Conservation (phyloP, 257 asterid genomes). For the Nicotiana sylvestris region DNA sequence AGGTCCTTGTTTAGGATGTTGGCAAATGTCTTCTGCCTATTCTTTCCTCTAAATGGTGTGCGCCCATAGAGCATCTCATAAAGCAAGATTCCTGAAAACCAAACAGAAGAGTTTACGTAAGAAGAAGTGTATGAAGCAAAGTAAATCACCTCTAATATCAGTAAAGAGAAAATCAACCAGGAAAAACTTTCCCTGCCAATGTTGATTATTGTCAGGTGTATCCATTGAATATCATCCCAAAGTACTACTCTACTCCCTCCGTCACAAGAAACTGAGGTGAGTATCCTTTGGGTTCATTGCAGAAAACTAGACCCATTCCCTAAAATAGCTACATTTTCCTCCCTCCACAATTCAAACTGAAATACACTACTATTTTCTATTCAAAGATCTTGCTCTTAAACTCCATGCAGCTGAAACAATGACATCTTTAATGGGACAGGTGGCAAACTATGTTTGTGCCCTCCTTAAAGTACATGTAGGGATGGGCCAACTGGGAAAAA, state of each 20-base stretch:
- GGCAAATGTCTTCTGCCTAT: conserved; percentile 91
- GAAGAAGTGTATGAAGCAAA: background rate
- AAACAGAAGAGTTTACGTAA: background rate
- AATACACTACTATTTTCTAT: background rate
- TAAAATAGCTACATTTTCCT: background rate
- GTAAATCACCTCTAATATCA: background rate
- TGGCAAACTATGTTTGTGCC: background rate
- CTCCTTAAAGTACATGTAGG: background rate
- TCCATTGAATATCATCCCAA: background rate
- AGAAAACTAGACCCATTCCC: background rate
- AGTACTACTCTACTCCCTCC: background rate
- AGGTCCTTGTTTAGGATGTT: conserved; percentile 91
- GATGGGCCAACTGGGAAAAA: background rate
- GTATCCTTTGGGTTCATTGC: background rate
- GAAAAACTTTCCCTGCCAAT: background rate
- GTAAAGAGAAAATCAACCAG: background rate
- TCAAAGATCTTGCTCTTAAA: too few relatives aligned
- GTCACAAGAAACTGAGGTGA: background rate
- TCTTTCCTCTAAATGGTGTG: conserved; percentile 95
- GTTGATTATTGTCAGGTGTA: background rate
- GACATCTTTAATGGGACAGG: too few relatives aligned
- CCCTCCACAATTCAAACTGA: background rate
- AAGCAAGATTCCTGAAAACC: conserved; percentile 67
- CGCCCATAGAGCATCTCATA: conserved; percentile 98
- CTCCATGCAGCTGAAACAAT: too few relatives aligned